phyloP scores from a whole-genome alignment of 2,329 filamentous ascomycete species.

The Paecilomyces sp. region DNA sequence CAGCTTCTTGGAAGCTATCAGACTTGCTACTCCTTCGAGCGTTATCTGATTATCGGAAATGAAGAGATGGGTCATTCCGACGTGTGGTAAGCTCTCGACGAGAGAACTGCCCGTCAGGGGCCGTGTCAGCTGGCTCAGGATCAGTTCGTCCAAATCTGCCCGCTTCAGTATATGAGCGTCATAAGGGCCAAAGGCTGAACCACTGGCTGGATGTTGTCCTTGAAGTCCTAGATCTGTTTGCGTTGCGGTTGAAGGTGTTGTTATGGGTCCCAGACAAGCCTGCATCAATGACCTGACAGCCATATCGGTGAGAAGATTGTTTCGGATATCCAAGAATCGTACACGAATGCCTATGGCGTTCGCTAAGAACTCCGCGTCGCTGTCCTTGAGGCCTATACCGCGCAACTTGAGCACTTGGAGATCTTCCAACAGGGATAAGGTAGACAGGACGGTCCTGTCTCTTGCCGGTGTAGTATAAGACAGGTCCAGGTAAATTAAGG shows the following conservation, averaged over 20 bases:
- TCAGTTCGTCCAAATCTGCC: slow-evolving; percentile 38
- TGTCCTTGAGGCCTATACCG: slow-evolving; percentile 47
- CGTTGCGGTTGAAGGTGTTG: slow-evolving; percentile 1
- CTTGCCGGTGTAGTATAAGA: slow-evolving; percentile 47
- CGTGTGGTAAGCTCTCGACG: slow-evolving; percentile 48
- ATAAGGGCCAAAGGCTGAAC: slow-evolving; percentile 3
- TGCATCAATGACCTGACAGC: slow-evolving; percentile 47
- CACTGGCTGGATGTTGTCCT: slow-evolving; percentile 4
- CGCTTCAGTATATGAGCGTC: slow-evolving; percentile 18
- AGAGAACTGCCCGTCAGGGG: slow-evolving; percentile 47
- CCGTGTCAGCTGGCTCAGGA: slow-evolving; percentile 42
- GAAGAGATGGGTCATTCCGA: slow-evolving; percentile 55
- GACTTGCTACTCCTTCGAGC: slow-evolving; percentile 47
- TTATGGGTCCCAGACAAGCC: slow-evolving; percentile 37
- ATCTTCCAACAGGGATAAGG: slow-evolving; percentile 40
- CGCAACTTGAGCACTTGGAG: slow-evolving; percentile 53
- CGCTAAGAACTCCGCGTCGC: slow-evolving; percentile 46
- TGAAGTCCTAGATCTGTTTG: slow-evolving; percentile 2
- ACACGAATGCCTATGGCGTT: slow-evolving; percentile 46
- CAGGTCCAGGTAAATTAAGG: slow-evolving; percentile 52
- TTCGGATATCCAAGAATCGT: slow-evolving; percentile 49
- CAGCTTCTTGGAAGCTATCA: slow-evolving; percentile 45
- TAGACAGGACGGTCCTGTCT: slow-evolving; percentile 42
- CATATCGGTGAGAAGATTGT: slow-evolving; percentile 52
- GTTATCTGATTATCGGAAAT: slow-evolving; percentile 50